A percentile compares a stretch with the other conserved stretches of the same genome.
phyloP scores from a whole-genome alignment of 345 rosid species.

The Heritiera littoralis region DNA sequence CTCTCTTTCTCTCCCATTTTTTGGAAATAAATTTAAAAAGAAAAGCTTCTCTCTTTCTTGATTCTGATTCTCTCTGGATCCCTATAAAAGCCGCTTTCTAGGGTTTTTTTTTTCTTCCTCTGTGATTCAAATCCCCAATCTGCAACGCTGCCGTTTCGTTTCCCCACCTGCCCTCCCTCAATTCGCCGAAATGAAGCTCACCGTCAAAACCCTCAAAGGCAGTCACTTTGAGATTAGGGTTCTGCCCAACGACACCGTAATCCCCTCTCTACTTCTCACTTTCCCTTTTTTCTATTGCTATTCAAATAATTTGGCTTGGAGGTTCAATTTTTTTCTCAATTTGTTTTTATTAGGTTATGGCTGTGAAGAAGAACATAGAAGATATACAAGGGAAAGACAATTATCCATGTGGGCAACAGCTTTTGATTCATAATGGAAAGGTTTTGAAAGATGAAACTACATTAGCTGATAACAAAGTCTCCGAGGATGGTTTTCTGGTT shows the following conservation, averaged over 20 bases:
- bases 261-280: conserved; percentile 17
- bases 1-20: too few relatives aligned
- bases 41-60: not conserved
- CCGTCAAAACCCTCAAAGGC: conserved; percentile 97
- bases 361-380: conserved; percentile 96
- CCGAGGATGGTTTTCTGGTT: conserved; percentile 94
- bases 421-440: conserved; percentile 94
- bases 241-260: conserved; percentile 82
- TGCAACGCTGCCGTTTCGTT: conserved; percentile 12
- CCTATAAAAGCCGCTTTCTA: not conserved
- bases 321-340: not conserved
- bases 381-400: conserved; percentile 92
- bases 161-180: conserved; percentile 1
- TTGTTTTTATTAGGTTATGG: conserved; percentile 57
- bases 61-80: conserved; percentile 2
- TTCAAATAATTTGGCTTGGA: conserved; percentile 1
- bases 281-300: not conserved
- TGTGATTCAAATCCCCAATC: conserved; percentile 6
- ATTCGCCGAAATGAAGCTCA: conserved; percentile 75
- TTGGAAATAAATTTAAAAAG: too few relatives aligned
- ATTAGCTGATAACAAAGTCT: conserved; percentile 70
- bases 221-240: conserved; percentile 93
- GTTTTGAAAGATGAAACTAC: conserved; percentile 96
- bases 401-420: conserved; percentile 95
- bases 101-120: not conserved